Conservation (phyloP, 306 rosid genomes). For the apple (Malus domestica) region ASM211411v1 NC_041803.1:18362501-18363000, state of each 20-base stretch:
- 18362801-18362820: not conserved
- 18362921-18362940: not conserved
- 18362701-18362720: not conserved
- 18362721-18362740: not conserved
- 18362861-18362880: not conserved
- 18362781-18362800: no score
- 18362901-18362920: not conserved
- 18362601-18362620: not conserved
- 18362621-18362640: not conserved
- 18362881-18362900: not conserved
- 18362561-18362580: not conserved
- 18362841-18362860: not conserved
- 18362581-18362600: not conserved
- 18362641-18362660: not conserved
- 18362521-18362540: not conserved
- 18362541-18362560: not conserved
- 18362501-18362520: not conserved
- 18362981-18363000: conserved; percentile 18
- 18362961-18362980: not conserved
- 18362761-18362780: no score
- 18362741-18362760: not conserved
- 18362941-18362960: not conserved
- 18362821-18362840: not conserved
- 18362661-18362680: not conserved
- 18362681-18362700: not conserved